Base-by-base conservation (phyloP, 129 eudicot species). In the Helichrysum umbraculigerum region DNA sequence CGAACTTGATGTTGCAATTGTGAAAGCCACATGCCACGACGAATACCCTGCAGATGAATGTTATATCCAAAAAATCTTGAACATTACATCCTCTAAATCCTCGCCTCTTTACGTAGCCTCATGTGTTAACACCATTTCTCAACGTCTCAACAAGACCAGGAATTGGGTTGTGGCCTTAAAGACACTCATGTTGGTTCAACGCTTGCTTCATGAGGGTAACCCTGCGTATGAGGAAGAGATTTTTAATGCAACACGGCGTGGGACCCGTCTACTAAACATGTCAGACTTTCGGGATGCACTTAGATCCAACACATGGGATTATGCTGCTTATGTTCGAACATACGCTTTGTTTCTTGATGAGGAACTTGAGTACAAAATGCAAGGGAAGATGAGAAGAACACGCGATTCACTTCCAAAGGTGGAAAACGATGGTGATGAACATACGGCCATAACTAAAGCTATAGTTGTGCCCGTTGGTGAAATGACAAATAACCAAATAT, bases 81-180 rank as follows among this genome's bases (percentile, higher is more conserved):
- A 78, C 85, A 77, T 89, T 42, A 91, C 97, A 5, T 42, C 81
- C 73, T 44, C 52, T 44, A 82, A 76, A 81, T 89, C 17, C 4
- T 44, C 91, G 0, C 92, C 89, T 6, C 71, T 87, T 44, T 84
- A 81, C 44, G 88, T 90, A 19, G 76, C 81, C 4, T 80, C 96
- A 0, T 90, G 98, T 59, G 91, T 93, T 20, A 74, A 61, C 82
- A 86, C 97, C 81, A 82, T 93, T 42, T 81, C 98, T 1, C 82
- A 86, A 50, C 97, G 98, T 47, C 92, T 93, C 29, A 83, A 61
- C 90, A 93, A 88, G 85, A 93, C 98, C 82, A 79, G 80, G 77
- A 90, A 90, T 58, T 93, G 98, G 98, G 77, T 85, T 3, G 99
- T 95, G 19, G 99, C 97, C n/a, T 66, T 95, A 21, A 95, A 95